These are phyloP conservation scores for Fraxinus velutina DNA, from an alignment of 305 asterid genomes.

Conservation along the genomic window DNA sequence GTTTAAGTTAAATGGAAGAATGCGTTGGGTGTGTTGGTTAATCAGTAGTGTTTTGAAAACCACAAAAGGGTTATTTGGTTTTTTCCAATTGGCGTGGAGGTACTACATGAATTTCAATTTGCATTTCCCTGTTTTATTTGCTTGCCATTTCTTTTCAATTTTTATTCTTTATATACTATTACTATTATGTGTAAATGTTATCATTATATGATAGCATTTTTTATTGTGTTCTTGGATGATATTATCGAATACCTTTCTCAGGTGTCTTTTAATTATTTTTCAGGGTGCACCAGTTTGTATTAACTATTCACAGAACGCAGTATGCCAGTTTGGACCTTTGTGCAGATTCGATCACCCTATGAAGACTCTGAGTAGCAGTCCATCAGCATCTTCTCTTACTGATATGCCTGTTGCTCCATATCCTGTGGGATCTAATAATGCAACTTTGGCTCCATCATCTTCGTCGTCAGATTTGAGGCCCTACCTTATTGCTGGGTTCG, in stretches of 20 bases:
- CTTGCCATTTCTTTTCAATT: background rate
- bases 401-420: constrained; percentile 87
- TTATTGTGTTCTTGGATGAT: background rate
- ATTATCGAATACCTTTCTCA: constrained; percentile 23
- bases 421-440: constrained; percentile 64
- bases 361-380: constrained; percentile 63
- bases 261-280: constrained; percentile 19
- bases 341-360: constrained; percentile 92
- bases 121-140: background rate
- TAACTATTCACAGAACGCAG: constrained; percentile 72
- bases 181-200: background rate
- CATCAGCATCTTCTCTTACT: constrained; percentile 81
- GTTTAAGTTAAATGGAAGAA: background rate
- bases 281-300: constrained; percentile 77
- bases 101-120: background rate
- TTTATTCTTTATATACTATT: background rate
- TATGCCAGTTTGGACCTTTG: constrained; percentile 75
- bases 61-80: background rate
- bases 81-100: background rate
- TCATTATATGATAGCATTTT: background rate
- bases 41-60: background rate
- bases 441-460: constrained; percentile 75
- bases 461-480: constrained; percentile 74
- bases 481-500: constrained; percentile 46
- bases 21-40: background rate